Percentiles rank a stretch among this genome's conserved stretches.
Evolutionary conservation across 1,139 yeast species (phyloP).

Genomic region (Debaryomyces coudertii): DNA sequence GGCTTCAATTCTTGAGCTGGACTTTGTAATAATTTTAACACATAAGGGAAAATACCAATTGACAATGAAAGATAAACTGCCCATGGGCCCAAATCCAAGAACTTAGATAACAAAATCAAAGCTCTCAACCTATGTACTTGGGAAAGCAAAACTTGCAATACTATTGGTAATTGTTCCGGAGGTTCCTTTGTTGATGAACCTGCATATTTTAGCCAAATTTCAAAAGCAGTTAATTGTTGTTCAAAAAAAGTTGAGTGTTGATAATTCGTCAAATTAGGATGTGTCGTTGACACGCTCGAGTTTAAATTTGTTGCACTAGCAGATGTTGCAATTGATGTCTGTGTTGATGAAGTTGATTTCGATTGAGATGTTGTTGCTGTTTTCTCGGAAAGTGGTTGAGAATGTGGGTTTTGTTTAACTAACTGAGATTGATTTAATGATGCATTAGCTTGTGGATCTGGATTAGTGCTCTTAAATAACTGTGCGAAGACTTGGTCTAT

Average conservation of each 20-base stretch:
- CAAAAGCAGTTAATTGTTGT: constrained; percentile 94
- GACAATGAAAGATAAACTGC: constrained; percentile 92
- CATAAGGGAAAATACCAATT: constrained; percentile 96
- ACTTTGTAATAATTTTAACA: constrained; percentile 82
- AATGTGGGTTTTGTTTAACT: constrained; percentile 11
- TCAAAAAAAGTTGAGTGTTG: constrained; percentile 94
- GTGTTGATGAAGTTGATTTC: constrained; percentile 4
- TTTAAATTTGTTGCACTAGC: constrained; percentile 7
- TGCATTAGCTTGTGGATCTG: constrained; percentile 21
- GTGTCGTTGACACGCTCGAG: neutral
- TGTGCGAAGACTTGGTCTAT: constrained; percentile 89
- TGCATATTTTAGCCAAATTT: constrained; percentile 86
- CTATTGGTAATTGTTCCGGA: constrained; percentile 94
- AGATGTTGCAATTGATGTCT: constrained; percentile 1
- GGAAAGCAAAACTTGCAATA: constrained; percentile 85
- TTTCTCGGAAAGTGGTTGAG: constrained; percentile 20
- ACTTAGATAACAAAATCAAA: constrained; percentile 76
- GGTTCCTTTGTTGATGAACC: constrained; percentile 84
- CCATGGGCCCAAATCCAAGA: constrained; percentile 95
- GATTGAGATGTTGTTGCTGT: constrained; percentile 23
- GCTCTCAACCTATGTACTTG: constrained; percentile 95
- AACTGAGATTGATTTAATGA: constrained; percentile 5
- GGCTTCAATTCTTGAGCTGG: constrained; percentile 97
- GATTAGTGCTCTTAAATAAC: constrained; percentile 45
- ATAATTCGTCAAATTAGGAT: constrained; percentile 48